Evolutionary conservation across 1,284 basidiomycete species (phyloP), one percentile per base, ranked within the genome.

Genomic region (Ustilago esculenta): DNA sequence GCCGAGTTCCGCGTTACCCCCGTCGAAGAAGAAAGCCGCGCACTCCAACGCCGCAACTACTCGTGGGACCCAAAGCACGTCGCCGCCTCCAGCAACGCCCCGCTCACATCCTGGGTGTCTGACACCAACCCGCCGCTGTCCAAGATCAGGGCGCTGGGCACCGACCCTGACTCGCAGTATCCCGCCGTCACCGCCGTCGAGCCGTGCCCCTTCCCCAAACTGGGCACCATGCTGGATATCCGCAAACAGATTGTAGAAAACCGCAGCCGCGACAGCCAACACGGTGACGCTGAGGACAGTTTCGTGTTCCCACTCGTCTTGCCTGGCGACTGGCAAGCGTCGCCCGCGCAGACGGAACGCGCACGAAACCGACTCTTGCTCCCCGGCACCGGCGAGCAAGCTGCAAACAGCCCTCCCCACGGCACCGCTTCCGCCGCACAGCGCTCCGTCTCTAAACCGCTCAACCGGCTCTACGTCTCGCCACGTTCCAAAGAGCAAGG

Each of bases 231-330:
- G 50, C 35, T 76, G 3, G 54, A 59, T 11, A 46, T 72, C 27
- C 32, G 37, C 25, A 54, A 46, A 33, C 46, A 58, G 33, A 65
- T 57, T 25, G 17, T 46, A 9, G 61, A 65, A 34, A 61, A 55
- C 17, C 49, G 47, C 14, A 20, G 44, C 15, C 55, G 36, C 2
- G 23, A 9, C n/a, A 34, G 14, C 6, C 7, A 37, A 17, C 20
- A 25, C 15, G 10, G 50, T 32, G 10, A 47, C 50, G 33, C 43
- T 1, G 63, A 75, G 17, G 60, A 69, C 18, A 63, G 63, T 12
- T 77, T 75, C 21, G 70, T 76, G 11, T 77, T 79, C 37, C 76
- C 76, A 0, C 49, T 79, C 0, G 73, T 77, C 21, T 30, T 79
- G 34, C 76, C 75, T 9, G 76, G 76, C 5, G 76, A 79, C 30